A percentile compares a stretch with the other conserved stretches of the same genome.
Conservation (phyloP, 441 rosid species). For the Sinapis alba region DNA sequence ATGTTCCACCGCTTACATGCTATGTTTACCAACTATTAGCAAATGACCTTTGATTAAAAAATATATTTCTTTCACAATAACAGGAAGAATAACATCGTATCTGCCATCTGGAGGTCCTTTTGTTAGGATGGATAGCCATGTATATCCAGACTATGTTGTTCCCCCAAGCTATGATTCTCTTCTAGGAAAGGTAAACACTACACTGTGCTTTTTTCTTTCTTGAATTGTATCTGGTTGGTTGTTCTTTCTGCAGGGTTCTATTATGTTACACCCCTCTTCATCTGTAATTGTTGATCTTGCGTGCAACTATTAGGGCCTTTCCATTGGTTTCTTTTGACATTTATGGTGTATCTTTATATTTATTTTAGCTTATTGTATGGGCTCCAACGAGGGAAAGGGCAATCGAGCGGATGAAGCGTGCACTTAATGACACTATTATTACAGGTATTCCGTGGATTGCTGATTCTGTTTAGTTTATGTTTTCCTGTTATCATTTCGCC, state of each 20-base stretch:
- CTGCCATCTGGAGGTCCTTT: conserved; percentile 98
- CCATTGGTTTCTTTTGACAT: not conserved
- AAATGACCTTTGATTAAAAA: conserved; percentile 3
- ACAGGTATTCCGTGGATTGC: conserved; percentile 51
- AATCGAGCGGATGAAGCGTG: conserved; percentile 95
- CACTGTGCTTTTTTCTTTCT: not conserved
- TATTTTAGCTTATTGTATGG: conserved; percentile 88
- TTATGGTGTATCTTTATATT: conserved; percentile 8
- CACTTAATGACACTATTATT: conserved; percentile 87
- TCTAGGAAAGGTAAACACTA: conserved; percentile 86
- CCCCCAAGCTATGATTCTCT: conserved; percentile 98
- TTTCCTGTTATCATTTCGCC: not conserved
- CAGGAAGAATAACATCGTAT: conserved; percentile 95
- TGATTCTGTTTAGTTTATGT: not conserved
- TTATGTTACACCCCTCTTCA: too few relatives aligned
- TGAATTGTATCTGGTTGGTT: not conserved
- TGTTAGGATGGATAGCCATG: conserved; percentile 98
- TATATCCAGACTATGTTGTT: conserved; percentile 94
- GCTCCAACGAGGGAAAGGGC: conserved; percentile 98
- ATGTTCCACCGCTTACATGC: conserved; percentile 1
- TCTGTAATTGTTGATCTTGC: too few relatives aligned
- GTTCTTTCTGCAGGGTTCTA: not conserved
- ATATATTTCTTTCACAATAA: not conserved
- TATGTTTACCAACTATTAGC: not conserved
- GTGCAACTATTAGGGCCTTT: not conserved